These are phyloP conservation scores for Colletotrichum tofieldiae DNA, from an alignment of 2,329 filamentous ascomycete species.

Conservation along the genomic window DNA sequence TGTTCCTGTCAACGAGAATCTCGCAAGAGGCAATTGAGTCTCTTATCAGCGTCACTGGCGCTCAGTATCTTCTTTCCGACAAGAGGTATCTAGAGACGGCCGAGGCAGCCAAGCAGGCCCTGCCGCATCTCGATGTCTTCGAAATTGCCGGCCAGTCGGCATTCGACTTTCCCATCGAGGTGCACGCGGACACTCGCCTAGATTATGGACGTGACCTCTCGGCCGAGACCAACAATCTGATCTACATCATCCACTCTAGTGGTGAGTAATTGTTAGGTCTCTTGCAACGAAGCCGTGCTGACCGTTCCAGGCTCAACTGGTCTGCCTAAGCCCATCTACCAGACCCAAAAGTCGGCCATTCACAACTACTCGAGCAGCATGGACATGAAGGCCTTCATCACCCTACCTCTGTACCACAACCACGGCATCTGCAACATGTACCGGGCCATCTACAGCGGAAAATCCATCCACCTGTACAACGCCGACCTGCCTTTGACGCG, in stretches of 20 bases:
- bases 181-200: conserved; percentile 50
- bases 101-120: conserved; percentile 37
- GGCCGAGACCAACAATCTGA: conserved; percentile 46
- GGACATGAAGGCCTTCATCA: conserved; percentile 65
- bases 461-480: conserved; percentile 68
- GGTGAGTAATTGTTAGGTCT: conserved; percentile 42
- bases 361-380: conserved; percentile 60
- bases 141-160: conserved; percentile 48
- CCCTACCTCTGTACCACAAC: conserved; percentile 72
- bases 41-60: conserved; percentile 48
- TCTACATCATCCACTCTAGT: conserved; percentile 55
- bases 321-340: conserved; percentile 74
- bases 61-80: conserved; percentile 48
- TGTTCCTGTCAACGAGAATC: conserved; percentile 55
- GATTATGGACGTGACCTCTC: conserved; percentile 51
- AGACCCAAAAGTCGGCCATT: conserved; percentile 67
- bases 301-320: conserved; percentile 68
- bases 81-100: conserved; percentile 46
- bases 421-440: conserved; percentile 71
- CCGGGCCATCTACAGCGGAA: conserved; percentile 65
- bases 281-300: conserved; percentile 46
- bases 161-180: conserved; percentile 52
- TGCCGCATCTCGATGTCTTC: conserved; percentile 45
- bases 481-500: conserved; percentile 69
- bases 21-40: conserved; percentile 52